A percentile compares a stretch with the other conserved stretches of the same genome.
phyloP scores from a whole-genome alignment of 352 stramenopile species.

The Phytopythium helicoides region DNA sequence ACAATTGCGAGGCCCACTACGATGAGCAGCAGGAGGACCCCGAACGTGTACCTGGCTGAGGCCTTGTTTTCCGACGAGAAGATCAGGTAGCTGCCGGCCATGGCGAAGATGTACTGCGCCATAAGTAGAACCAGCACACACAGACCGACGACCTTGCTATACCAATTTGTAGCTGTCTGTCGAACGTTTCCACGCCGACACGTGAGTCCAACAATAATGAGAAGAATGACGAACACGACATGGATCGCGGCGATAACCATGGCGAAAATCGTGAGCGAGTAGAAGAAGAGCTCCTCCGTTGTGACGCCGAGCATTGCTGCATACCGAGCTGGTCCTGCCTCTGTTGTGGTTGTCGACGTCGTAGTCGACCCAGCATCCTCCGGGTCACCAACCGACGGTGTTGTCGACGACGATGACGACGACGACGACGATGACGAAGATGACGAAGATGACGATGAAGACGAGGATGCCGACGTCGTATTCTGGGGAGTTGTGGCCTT shows the following conservation, averaged over 20 bases:
- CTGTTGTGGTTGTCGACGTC: not conserved
- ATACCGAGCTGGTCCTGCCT: slow-evolving; percentile 49
- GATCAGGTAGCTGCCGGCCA: slow-evolving; percentile 77
- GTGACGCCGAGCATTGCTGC: slow-evolving; percentile 49
- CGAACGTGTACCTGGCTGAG: slow-evolving; percentile 38
- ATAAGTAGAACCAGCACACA: slow-evolving; percentile 66
- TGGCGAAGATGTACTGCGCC: slow-evolving; percentile 86
- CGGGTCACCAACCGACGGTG: not conserved
- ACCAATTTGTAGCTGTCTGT: slow-evolving; percentile 38
- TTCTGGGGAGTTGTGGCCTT: not conserved
- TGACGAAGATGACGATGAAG: not conserved
- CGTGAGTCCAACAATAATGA: slow-evolving; percentile 6
- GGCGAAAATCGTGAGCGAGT: slow-evolving; percentile 52
- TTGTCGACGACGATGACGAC: not conserved
- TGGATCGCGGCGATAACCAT: slow-evolving; percentile 47
- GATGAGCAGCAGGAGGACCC: slow-evolving; percentile 38
- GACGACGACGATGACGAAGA: not conserved
- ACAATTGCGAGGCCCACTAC: slow-evolving; percentile 57
- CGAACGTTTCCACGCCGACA: slow-evolving; percentile 1
- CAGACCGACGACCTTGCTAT: slow-evolving; percentile 82
- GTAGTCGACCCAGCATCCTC: not conserved
- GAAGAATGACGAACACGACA: slow-evolving; percentile 38
- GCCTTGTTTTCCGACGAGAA: slow-evolving; percentile 39
- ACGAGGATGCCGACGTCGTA: not conserved
- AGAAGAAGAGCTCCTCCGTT: slow-evolving; percentile 58